Percentiles rank a stretch among this genome's conserved stretches.
Evolutionary conservation across 495 filamentous ascomycete species (phyloP).

Genomic region (Cudoniella acicularis): DNA sequence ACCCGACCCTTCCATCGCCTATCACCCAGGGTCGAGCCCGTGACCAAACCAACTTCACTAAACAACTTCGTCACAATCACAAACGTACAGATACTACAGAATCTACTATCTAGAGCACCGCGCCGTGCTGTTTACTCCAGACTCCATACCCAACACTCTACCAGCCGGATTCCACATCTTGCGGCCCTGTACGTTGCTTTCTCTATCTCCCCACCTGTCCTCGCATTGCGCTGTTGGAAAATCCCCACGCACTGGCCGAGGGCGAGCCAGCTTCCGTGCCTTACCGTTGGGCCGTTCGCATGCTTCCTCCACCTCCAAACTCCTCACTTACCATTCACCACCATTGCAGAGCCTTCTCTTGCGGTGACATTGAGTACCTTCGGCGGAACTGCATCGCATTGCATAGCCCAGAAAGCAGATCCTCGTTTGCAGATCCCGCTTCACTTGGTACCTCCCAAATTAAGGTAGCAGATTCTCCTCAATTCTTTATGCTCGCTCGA

Average conservation of each 20-base stretch:
- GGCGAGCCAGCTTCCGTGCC: too few relatives aligned
- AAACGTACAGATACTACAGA: too few relatives aligned
- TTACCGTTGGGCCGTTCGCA: neutral
- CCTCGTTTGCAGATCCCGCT: neutral
- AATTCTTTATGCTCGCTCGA: neutral
- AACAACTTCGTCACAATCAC: too few relatives aligned
- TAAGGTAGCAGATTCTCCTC: neutral
- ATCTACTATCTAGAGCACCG: too few relatives aligned
- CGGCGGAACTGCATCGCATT: neutral
- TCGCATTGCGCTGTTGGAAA: too few relatives aligned
- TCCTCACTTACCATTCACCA: neutral
- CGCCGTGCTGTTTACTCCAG: slow-evolving; percentile 1
- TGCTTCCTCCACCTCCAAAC: neutral
- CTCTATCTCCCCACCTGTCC: neutral
- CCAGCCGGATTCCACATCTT: neutral
- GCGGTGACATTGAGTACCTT: neutral
- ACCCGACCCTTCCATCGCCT: too few relatives aligned
- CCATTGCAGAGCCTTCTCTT: neutral
- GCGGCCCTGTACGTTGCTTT: neutral
- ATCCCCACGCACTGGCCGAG: too few relatives aligned
- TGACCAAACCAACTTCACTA: too few relatives aligned
- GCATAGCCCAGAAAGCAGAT: neutral
- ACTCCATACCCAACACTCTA: neutral
- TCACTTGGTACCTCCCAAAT: neutral
- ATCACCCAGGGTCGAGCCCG: too few relatives aligned